Evolutionary conservation across 257 asterid species (phyloP), one percentile per base, ranked within the genome.

Genomic region (Nicotiana benthamiana): DNA sequence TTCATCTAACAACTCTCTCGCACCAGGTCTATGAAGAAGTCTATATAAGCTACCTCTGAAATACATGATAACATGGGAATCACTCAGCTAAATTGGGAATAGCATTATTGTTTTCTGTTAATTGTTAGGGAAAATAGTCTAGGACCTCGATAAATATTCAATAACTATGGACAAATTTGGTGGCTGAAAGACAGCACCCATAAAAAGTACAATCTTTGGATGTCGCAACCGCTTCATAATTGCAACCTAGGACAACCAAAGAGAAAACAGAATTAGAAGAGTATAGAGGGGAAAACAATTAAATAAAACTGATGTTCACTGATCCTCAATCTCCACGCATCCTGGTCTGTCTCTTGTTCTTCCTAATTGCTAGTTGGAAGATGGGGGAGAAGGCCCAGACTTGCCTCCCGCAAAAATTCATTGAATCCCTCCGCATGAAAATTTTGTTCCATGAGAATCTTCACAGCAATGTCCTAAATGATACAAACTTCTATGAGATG

Each of bases 371-470:
- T 59, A 15, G 36, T 72, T 43, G 46, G 65, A 83, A 34, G 80
- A 27, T 63, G 77, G 70, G 57, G 67, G n/a, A n/a, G 46, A 77
- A 62, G 48, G 52, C 28, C 66, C 52, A 87, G 75, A 84, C 72
- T 80, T 75, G 93, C 98, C 97, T 95, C 98, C 84, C 92, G 89
- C 79, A 93, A 77, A 86, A 95, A 95, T 82, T 95, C 98, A 81
- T 93, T 83, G 84, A 85, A 86, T 17, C 89, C 85, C 87, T 93
- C 97, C 40, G 88, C 91, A 86, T 86, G 97, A 66, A 92, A 91
- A 36, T 93, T 98, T 89, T 93, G 98, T 81, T 91, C 98, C 97
- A 93, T 95, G 88, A 95, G 98, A 87, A 95, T 91, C 90, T 95
- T 95, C 83, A 95, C 98, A 59, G 98, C 98, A 74, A 95, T 98